These are phyloP conservation scores for Aristolochia contorta DNA, from an alignment of 164 flowering plant species.

Conservation along the genomic window DNA sequence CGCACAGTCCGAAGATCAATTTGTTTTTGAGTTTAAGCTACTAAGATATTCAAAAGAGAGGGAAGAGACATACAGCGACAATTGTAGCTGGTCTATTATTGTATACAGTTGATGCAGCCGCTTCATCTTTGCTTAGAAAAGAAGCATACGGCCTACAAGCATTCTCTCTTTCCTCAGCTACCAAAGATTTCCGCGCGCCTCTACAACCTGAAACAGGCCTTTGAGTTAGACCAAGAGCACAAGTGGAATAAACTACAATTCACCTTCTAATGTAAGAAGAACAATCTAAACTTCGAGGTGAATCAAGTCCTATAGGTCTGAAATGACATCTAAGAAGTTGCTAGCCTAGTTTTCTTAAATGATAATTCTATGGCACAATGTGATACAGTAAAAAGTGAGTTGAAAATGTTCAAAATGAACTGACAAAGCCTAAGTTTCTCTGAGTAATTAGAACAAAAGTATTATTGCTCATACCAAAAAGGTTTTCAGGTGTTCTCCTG, in stretches of 20 bases:
- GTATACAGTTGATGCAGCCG: not conserved
- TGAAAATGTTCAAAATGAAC: not conserved
- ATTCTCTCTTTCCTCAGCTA: not conserved
- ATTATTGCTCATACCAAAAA: not conserved
- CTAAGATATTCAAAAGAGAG: not conserved
- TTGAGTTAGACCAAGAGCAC: not conserved
- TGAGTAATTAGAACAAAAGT: not conserved
- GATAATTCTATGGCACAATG: not conserved
- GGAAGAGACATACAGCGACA: not conserved
- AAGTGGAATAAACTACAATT: not conserved
- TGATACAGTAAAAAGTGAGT: slow-evolving; percentile 1
- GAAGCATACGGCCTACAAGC: not conserved
- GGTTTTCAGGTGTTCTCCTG: too few species aligned
- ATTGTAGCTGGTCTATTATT: not conserved
- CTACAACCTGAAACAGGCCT: not conserved
- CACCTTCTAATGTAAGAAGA: not conserved
- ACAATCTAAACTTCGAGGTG: not conserved
- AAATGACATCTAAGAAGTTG: not conserved
- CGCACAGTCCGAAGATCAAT: too few species aligned
- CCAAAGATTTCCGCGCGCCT: not conserved
- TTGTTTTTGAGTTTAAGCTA: not conserved
- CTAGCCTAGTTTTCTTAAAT: not conserved
- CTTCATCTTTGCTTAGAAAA: not conserved
- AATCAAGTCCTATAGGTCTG: not conserved
- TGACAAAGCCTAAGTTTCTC: not conserved